Evolutionary conservation across 1,139 yeast genomes (phyloP).

Genomic region (Candida sanyaensis): DNA sequence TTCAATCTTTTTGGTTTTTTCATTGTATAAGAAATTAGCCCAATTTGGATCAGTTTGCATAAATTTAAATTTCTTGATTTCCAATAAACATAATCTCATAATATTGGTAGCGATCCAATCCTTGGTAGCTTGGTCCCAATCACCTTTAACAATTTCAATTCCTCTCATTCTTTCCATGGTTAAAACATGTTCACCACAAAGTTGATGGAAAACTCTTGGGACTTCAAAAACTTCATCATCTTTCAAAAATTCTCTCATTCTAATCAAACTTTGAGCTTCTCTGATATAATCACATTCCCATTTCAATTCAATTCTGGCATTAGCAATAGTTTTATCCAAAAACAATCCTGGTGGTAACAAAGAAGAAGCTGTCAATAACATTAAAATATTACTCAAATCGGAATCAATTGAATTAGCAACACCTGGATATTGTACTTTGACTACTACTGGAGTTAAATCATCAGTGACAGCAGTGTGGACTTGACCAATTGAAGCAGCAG

Average conservation of each 20-base stretch:
- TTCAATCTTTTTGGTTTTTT: constrained; percentile 66
- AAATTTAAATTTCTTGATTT: constrained; percentile 79
- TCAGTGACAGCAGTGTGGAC: constrained; percentile 82
- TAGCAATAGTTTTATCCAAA: constrained; percentile 87
- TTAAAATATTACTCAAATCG: constrained; percentile 80
- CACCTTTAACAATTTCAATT: constrained; percentile 74
- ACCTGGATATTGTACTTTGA: constrained; percentile 98
- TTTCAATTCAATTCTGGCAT: constrained; percentile 88
- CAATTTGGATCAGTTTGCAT: constrained; percentile 99
- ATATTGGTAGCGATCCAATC: constrained; percentile 84
- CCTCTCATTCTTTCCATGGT: constrained; percentile 94
- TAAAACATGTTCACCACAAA: constrained; percentile 79
- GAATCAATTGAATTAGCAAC: constrained; percentile 92
- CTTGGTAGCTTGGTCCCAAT: constrained; percentile 71
- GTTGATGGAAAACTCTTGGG: constrained; percentile 76
- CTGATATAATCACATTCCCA: constrained; percentile 98
- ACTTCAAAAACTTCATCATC: constrained; percentile 75
- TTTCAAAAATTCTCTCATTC: constrained; percentile 61
- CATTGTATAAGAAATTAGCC: constrained; percentile 93
- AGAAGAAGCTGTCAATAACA: constrained; percentile 83
- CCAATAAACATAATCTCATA: constrained; percentile 84
- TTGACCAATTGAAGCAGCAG: constrained; percentile 98
- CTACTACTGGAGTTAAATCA: constrained; percentile 78
- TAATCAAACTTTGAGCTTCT: constrained; percentile 78
- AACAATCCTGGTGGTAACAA: constrained; percentile 90